These are phyloP conservation scores for Sporothrix pallida DNA, from an alignment of 2,329 filamentous ascomycete genomes.

Conservation along the genomic window DNA sequence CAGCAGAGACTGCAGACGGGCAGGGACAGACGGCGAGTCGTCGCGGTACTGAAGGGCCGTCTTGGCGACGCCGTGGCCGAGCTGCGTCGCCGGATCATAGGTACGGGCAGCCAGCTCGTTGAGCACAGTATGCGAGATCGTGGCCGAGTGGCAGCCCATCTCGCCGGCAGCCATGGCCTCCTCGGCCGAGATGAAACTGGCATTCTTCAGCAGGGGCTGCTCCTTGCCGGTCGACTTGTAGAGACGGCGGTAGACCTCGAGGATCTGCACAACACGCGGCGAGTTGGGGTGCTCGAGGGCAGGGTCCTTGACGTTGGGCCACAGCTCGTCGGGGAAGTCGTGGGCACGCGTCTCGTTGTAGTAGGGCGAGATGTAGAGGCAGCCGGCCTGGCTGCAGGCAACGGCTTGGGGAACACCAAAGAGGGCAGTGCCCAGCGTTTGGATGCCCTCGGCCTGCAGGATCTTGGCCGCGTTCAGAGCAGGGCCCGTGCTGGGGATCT, in stretches of 20 bases:
- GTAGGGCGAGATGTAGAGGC: conserved; percentile 57
- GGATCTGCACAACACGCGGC: conserved; percentile 54
- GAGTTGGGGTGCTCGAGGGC: conserved; percentile 56
- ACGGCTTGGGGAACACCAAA: conserved; percentile 57
- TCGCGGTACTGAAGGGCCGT: conserved; percentile 49
- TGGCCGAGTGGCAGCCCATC: conserved; percentile 54
- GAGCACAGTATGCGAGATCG: conserved; percentile 51
- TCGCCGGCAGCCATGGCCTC: conserved; percentile 55
- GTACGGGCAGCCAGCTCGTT: conserved; percentile 44
- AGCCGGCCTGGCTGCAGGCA: conserved; percentile 55
- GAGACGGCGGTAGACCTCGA: conserved; percentile 54
- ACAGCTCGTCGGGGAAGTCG: conserved; percentile 49
- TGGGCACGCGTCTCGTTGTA: conserved; percentile 56
- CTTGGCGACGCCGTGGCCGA: conserved; percentile 48
- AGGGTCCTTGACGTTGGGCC: conserved; percentile 55
- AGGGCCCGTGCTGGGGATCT: conserved; percentile 57
- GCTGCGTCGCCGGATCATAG: conserved; percentile 42
- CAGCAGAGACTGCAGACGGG: conserved; percentile 47
- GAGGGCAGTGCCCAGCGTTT: conserved; percentile 53
- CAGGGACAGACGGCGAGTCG: conserved; percentile 42
- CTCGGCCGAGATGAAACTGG: conserved; percentile 51
- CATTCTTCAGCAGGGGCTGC: conserved; percentile 56
- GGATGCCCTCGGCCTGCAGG: conserved; percentile 52
- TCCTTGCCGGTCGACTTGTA: conserved; percentile 54
- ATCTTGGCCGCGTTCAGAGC: conserved; percentile 53